Evolutionary conservation across 371 early-diverging fungal species (phyloP).

Genomic region (Blakeslea trispora): DNA sequence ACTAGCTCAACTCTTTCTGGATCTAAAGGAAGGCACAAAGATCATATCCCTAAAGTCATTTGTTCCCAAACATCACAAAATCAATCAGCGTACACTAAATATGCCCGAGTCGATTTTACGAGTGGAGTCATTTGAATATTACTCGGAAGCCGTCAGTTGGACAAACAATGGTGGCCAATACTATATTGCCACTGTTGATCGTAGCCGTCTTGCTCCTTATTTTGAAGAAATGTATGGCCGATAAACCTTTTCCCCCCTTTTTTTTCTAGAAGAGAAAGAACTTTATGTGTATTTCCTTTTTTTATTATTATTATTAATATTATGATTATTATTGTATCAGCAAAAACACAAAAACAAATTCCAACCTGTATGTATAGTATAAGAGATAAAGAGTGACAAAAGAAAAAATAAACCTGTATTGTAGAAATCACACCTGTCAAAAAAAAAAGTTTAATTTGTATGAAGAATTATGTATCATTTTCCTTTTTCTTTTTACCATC

Average conservation of each 20-base stretch:
- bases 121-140: conserved; percentile 76
- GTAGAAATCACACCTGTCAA: conserved; percentile 36
- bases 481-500: conserved; percentile 26
- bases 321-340: conserved; percentile 16
- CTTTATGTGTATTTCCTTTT: too few species aligned
- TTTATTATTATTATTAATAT: conserved; percentile 4
- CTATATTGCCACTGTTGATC: conserved; percentile 85
- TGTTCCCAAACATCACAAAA: conserved; percentile 78
- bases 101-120: conserved; percentile 84
- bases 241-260: background rate
- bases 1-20: conserved; percentile 82
- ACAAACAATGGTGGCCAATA: conserved; percentile 87
- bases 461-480: background rate
- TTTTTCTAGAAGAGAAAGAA: too few species aligned
- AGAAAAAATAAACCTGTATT: conserved; percentile 39
- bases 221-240: conserved; percentile 49
- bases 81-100: conserved; percentile 75
- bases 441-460: background rate
- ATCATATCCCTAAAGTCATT: conserved; percentile 83
- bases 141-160: conserved; percentile 89
- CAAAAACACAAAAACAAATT: conserved; percentile 34
- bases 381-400: conserved; percentile 29
- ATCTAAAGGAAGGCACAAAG: conserved; percentile 88
- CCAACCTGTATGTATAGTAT: conserved; percentile 28
- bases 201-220: conserved; percentile 64